These are phyloP conservation scores for Diaporthe eres DNA, from an alignment of 2,329 filamentous ascomycete species.

Conservation along the genomic window DNA sequence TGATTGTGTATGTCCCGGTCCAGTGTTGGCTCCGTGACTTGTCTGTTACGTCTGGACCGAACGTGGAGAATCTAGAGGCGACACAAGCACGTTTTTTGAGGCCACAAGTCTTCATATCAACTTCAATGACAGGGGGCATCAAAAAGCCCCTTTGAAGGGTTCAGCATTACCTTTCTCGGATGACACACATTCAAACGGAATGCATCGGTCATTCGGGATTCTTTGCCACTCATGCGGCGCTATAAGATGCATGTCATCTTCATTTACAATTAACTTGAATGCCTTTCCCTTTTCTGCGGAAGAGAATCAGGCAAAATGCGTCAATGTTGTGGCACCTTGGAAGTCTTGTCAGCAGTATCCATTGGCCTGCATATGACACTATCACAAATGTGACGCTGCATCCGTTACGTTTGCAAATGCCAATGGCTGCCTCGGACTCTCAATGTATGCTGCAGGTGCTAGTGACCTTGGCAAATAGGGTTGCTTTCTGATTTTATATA, in stretches of 20 bases:
- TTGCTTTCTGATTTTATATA: not conserved
- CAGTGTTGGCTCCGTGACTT: not conserved
- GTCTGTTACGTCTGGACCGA: not conserved
- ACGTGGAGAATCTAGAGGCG: not conserved
- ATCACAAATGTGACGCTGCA: conserved; percentile 1
- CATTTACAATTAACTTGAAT: not conserved
- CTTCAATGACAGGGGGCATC: not conserved
- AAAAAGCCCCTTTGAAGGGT: not conserved
- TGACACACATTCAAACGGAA: not conserved
- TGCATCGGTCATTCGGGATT: not conserved
- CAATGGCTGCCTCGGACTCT: conserved; percentile 19
- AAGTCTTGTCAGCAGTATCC: not conserved
- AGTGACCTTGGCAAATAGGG: not conserved
- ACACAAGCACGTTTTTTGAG: not conserved
- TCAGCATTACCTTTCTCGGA: not conserved
- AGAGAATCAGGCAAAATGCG: not conserved
- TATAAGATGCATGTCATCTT: not conserved
- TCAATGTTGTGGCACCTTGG: not conserved
- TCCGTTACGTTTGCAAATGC: not conserved
- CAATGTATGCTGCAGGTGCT: conserved; percentile 1
- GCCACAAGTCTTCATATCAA: not conserved
- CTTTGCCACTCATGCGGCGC: not conserved
- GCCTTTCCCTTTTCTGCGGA: too few relatives aligned
- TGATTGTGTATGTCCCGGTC: accelerated
- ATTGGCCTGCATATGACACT: conserved; percentile 5